Conservation (phyloP, 192 early-diverging fungal genomes). For the Endogone sp. region DNA sequence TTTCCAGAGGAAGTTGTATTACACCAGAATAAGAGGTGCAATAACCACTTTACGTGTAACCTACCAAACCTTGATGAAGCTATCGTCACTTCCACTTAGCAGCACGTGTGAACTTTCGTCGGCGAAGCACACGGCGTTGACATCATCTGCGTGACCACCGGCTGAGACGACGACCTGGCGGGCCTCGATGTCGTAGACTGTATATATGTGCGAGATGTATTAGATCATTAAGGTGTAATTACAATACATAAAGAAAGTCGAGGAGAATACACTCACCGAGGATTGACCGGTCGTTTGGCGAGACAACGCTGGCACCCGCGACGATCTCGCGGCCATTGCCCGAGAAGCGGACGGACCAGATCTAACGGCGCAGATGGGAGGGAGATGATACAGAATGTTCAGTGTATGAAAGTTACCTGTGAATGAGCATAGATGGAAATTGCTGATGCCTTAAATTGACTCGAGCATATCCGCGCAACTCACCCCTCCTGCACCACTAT, state of each 20-base stretch:
- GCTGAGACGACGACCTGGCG: slow-evolving; percentile 44
- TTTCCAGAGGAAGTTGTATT: background rate
- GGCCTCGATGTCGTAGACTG: slow-evolving; percentile 56
- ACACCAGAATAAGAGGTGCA: slow-evolving; percentile 4
- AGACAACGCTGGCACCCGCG: slow-evolving; percentile 37
- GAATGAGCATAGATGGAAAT: too few species aligned
- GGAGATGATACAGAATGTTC: too few species aligned
- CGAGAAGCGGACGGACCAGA: slow-evolving; percentile 66
- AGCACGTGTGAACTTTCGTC: slow-evolving; percentile 54
- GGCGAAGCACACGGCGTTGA: slow-evolving; percentile 61
- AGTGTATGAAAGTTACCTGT: too few species aligned
- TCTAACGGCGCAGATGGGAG: slow-evolving; percentile 15
- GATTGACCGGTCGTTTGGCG: slow-evolving; percentile 6
- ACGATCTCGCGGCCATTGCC: slow-evolving; percentile 58
- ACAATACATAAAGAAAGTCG: background rate
- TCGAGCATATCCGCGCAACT: too few species aligned
- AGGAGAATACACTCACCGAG: background rate
- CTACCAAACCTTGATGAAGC: slow-evolving; percentile 46
- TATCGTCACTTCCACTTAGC: slow-evolving; percentile 60
- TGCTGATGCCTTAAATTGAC: too few species aligned
- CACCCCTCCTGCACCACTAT: slow-evolving; percentile 20
- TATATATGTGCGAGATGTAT: background rate
- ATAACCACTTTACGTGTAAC: background rate
- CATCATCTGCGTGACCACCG: slow-evolving; percentile 56
- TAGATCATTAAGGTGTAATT: background rate